Percentiles rank a stretch among this genome's conserved stretches.
Conservation (phyloP, 495 filamentous ascomycete species). For the Penicillium waksmanii region DNA sequence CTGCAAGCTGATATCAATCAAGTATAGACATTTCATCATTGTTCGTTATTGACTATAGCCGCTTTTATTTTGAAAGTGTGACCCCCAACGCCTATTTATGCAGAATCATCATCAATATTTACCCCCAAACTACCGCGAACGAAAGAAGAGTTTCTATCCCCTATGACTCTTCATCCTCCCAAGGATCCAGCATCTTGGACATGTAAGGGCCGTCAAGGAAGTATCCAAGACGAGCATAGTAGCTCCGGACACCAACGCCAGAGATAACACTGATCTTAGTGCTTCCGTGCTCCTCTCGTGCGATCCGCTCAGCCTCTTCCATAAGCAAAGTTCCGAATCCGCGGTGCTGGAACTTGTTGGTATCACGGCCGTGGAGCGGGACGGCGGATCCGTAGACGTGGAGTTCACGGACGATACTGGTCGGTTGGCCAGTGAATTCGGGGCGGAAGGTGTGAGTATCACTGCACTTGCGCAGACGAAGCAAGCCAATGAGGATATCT, state of each 20-base stretch:
- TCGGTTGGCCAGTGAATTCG: slow-evolving; percentile 82
- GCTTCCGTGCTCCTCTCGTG: slow-evolving; percentile 89
- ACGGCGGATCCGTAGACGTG: slow-evolving; percentile 97
- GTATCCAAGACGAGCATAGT: slow-evolving; percentile 92
- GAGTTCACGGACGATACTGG: slow-evolving; percentile 89
- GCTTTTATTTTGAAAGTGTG: slow-evolving; percentile 18
- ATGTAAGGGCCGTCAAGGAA: slow-evolving; percentile 89
- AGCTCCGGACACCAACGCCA: slow-evolving; percentile 90
- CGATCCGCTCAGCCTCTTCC: slow-evolving; percentile 97
- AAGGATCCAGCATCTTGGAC: slow-evolving; percentile 66
- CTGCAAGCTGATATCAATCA: slow-evolving; percentile 8
- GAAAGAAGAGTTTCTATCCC: neutral
- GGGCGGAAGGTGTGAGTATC: slow-evolving; percentile 86
- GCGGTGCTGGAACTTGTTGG: slow-evolving; percentile 96
- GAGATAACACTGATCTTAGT: slow-evolving; percentile 94
- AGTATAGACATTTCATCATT: slow-evolving; percentile 34
- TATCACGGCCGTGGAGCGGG: slow-evolving; percentile 89
- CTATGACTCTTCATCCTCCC: slow-evolving; percentile 48
- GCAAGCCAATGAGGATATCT: slow-evolving; percentile 91
- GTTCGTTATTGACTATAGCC: slow-evolving; percentile 17
- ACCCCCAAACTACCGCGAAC: slow-evolving; percentile 1
- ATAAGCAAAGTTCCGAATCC: slow-evolving; percentile 95
- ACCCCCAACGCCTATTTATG: slow-evolving; percentile 23
- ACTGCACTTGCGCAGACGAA: slow-evolving; percentile 89
- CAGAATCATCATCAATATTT: slow-evolving; percentile 6